Evolutionary conservation across 2,329 filamentous ascomycete species (phyloP).

Genomic region (Penicillium sp.): DNA sequence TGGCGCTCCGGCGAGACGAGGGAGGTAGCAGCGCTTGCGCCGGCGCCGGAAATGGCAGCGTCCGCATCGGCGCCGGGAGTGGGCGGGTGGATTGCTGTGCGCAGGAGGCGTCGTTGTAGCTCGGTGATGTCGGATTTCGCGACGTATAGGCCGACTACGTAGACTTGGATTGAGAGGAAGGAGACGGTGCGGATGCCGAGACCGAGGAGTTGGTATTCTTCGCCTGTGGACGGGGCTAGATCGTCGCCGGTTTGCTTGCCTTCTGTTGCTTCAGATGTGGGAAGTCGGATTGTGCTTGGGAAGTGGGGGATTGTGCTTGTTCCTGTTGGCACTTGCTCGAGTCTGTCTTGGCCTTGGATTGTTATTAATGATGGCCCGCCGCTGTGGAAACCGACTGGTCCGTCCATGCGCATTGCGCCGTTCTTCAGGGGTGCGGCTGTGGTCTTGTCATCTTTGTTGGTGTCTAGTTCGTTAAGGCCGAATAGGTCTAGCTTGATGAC

Average conservation of each 20-base stretch:
- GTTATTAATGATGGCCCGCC: constrained; percentile 36
- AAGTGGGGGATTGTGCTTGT: constrained; percentile 78
- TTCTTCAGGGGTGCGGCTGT: constrained; percentile 6
- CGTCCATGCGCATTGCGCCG: constrained; percentile 41
- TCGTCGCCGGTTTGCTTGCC: constrained; percentile 41
- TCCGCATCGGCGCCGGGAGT: constrained; percentile 15
- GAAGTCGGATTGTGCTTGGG: constrained; percentile 68
- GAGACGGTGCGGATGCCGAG: constrained; percentile 86
- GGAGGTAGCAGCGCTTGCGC: constrained; percentile 71
- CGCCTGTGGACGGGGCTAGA: constrained; percentile 36
- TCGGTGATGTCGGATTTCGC: constrained; percentile 76
- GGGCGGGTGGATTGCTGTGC: constrained; percentile 57
- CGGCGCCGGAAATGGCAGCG: constrained; percentile 39
- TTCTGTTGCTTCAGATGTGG: constrained; percentile 42
- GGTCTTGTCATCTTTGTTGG: constrained; percentile 12
- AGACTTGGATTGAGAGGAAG: constrained; percentile 87
- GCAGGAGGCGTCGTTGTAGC: constrained; percentile 76
- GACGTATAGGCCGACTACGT: constrained; percentile 90
- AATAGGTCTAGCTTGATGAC: constrained; percentile 41
- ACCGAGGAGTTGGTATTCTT: constrained; percentile 81
- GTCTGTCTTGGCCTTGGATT: constrained; percentile 56
- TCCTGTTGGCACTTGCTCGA: constrained; percentile 76
- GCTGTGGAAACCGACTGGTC: constrained; percentile 39
- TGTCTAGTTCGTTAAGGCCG: constrained; percentile 28
- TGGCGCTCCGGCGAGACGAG: constrained; percentile 81